Conservation (phyloP, 2,329 filamentous ascomycete species). For the Aspergillus clavatus region DNA sequence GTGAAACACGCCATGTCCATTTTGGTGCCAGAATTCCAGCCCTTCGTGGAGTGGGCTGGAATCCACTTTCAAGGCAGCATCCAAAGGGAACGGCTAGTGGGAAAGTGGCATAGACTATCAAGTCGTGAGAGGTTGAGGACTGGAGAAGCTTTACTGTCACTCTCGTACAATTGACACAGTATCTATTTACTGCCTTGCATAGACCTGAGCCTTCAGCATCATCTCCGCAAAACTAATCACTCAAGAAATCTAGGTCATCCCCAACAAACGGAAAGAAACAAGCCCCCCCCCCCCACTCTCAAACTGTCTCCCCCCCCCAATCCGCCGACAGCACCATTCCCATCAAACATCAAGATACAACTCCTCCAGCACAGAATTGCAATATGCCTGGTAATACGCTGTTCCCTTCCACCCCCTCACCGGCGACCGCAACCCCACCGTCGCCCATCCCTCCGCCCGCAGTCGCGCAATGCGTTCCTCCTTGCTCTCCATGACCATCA, state of each 20-base stretch:
- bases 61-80: background rate
- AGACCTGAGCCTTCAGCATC: no score
- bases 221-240: no score
- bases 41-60: background rate
- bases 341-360: conserved; percentile 24
- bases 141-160: no score
- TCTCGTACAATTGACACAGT: no score
- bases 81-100: background rate
- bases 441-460: conserved; percentile 34
- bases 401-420: conserved; percentile 34
- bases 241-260: no score
- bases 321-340: no score
- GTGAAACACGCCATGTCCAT: background rate
- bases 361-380: conserved; percentile 34
- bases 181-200: no score
- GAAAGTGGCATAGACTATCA: background rate
- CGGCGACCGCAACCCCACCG: conserved; percentile 31
- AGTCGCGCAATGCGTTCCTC: conserved; percentile 32
- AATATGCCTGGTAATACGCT: conserved; percentile 36
- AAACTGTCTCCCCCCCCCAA: no score
- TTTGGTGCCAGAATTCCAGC: background rate
- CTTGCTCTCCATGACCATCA: conserved; percentile 27
- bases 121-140: no score
- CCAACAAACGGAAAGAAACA: no score
- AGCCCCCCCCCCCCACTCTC: no score